phyloP scores from a whole-genome alignment of 2,329 filamentous ascomycete genomes.

The Aureobasidium sp. region DNA sequence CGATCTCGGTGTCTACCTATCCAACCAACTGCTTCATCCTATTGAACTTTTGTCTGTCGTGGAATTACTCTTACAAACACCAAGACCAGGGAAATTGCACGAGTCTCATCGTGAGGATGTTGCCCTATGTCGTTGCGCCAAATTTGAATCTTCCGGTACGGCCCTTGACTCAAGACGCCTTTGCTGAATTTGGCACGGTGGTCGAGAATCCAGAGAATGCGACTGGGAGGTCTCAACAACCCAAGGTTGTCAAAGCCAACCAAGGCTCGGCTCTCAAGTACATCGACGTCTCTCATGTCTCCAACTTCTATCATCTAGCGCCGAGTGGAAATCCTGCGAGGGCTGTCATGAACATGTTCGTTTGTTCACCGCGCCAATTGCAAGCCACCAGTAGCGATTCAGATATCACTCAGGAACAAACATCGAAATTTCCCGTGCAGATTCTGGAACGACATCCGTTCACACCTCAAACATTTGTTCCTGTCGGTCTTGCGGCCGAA shows the following conservation, averaged over 20 bases:
- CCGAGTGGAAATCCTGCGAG: slow-evolving; percentile 51
- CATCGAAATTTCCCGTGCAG: slow-evolving; percentile 53
- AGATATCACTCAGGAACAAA: background rate
- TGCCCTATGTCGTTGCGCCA: slow-evolving; percentile 31
- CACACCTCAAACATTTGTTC: slow-evolving; percentile 89
- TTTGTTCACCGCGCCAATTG: slow-evolving; percentile 63
- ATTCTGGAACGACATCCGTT: slow-evolving; percentile 89
- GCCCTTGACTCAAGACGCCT: slow-evolving; percentile 61
- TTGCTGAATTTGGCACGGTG: slow-evolving; percentile 76
- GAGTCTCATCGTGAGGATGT: background rate
- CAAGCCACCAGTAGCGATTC: slow-evolving; percentile 23
- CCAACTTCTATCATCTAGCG: slow-evolving; percentile 62
- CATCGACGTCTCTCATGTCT: slow-evolving; percentile 66
- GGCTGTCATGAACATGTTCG: slow-evolving; percentile 80
- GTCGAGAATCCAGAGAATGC: slow-evolving; percentile 56
- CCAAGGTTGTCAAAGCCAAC: slow-evolving; percentile 59
- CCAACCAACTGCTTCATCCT: background rate
- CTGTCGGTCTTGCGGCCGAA: slow-evolving; percentile 53
- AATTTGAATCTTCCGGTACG: slow-evolving; percentile 48
- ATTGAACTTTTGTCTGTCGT: background rate
- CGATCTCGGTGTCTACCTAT: background rate
- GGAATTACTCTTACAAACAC: background rate
- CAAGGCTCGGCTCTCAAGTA: slow-evolving; percentile 88
- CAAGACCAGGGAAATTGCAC: background rate
- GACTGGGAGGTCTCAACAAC: slow-evolving; percentile 11